Evolutionary conservation across 2,329 filamentous ascomycete species (phyloP), one percentile per base, ranked within the genome.

Genomic region (Lachnellula occidentalis): DNA sequence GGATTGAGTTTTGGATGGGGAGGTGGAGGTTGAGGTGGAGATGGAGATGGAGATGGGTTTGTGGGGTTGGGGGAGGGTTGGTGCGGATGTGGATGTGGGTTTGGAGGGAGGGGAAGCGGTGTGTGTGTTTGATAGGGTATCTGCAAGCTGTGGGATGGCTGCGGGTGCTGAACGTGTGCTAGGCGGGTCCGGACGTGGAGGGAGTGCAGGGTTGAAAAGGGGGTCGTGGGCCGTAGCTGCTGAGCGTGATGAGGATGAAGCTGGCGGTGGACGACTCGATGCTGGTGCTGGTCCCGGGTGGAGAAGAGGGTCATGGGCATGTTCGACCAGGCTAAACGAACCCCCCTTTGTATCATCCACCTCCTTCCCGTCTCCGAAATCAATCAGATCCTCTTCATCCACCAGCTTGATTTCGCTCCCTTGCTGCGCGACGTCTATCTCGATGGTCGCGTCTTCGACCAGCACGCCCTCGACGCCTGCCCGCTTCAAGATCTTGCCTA

Each of bases 391-490:
- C 19, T 57, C 46, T 12, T 56, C 48, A 37, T 50, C 49, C 36
- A 54, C 31, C 4, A 56, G 42, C 27, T 52, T 45, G 27, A 73
- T 72, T 49, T 74, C 71, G 50, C 67, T 68, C 39, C 67, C 65
- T 53, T 72, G 71, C 57, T 24, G 41, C 72, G 76, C 65, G 5
- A 70, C 71, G 49, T 72, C 67, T n/a, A 67, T 66, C 8, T 77
- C 66, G 39, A 63, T 65, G 2, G 46, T 50, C 19, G 46, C 61
- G 31, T 64, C 73, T 5, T 63, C 63, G 19, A 70, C 65, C 54
- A 82, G 76, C 50, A 89, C 69, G 63, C 88, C 82, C 61, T 88
- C 86, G 73, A 87, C 85, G 2, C 81, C 80, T 51, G 87, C 77
- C 42, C 79, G 79, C 56, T 78, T 77, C 36, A 92, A 72, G 56